Percentiles rank a stretch among this genome's conserved stretches.
Conservation (phyloP, 768 basidiomycete species). For the Tylopilus subfusipes region DNA sequence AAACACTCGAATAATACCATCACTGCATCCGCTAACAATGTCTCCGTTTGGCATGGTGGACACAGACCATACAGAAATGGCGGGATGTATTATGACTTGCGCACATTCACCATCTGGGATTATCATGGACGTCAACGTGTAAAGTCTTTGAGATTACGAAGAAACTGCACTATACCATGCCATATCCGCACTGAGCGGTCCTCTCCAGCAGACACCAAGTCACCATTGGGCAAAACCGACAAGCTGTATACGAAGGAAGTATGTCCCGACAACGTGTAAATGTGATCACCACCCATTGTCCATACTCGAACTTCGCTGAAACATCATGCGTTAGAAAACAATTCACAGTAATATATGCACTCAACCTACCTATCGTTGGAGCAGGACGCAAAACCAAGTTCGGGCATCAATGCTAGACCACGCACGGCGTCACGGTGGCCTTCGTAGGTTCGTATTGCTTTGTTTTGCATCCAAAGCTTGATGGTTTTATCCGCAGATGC, state of each 20-base stretch:
- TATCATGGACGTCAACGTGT: background rate
- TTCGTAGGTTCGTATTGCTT: slow-evolving; percentile 66
- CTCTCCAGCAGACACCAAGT: slow-evolving; percentile 88
- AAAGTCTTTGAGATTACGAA: background rate
- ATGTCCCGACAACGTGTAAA: slow-evolving; percentile 85
- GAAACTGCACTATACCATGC: slow-evolving; percentile 55
- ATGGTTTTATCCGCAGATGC: slow-evolving; percentile 96
- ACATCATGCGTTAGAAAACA: background rate
- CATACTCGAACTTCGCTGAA: slow-evolving; percentile 88
- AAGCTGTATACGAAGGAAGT: slow-evolving; percentile 96
- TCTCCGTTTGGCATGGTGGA: slow-evolving; percentile 86
- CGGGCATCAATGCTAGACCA: slow-evolving; percentile 72
- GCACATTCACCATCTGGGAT: slow-evolving; percentile 75
- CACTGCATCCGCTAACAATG: slow-evolving; percentile 89
- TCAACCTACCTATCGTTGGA: slow-evolving; percentile 81
- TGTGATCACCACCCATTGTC: slow-evolving; percentile 75
- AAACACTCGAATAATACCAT: slow-evolving; percentile 82
- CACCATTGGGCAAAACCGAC: slow-evolving; percentile 74
- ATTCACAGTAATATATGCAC: background rate
- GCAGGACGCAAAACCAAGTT: slow-evolving; percentile 92
- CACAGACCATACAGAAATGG: slow-evolving; percentile 96
- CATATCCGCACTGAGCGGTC: slow-evolving; percentile 91
- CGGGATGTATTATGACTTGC: slow-evolving; percentile 90
- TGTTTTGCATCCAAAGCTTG: slow-evolving; percentile 80
- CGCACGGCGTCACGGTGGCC: slow-evolving; percentile 94